Evolutionary conservation across 768 basidiomycete genomes (phyloP).

Genomic region (Crepidotus variabilis): DNA sequence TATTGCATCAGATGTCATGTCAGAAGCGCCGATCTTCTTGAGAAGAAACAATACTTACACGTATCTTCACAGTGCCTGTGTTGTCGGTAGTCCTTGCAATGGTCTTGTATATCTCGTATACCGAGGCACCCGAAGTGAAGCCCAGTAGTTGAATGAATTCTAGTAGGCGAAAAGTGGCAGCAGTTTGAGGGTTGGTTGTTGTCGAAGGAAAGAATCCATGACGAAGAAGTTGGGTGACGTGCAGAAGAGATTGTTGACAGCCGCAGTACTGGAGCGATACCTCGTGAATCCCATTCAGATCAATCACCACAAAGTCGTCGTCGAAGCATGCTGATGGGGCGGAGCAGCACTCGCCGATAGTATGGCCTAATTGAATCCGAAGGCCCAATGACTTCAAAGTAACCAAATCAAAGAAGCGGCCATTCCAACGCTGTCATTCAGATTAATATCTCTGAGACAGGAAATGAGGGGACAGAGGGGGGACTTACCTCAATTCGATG

Average conservation of each 20-base stretch:
- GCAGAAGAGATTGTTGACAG: slow-evolving; percentile 17
- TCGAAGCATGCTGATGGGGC: slow-evolving; percentile 4
- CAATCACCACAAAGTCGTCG: slow-evolving; percentile 27
- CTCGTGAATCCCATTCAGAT: slow-evolving; percentile 25
- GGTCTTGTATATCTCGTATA: slow-evolving; percentile 25
- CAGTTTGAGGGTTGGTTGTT: slow-evolving; percentile 19
- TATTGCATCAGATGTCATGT: no score
- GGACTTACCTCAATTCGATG: slow-evolving; percentile 19
- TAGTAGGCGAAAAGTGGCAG: slow-evolving; percentile 20
- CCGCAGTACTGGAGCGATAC: slow-evolving; percentile 28
- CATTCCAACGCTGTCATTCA: slow-evolving; percentile 17
- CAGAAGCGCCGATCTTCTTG: no score
- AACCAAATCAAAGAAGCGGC: slow-evolving; percentile 12
- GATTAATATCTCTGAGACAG: not conserved
- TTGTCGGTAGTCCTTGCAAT: slow-evolving; percentile 23
- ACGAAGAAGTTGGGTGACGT: slow-evolving; percentile 25
- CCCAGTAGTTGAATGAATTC: slow-evolving; percentile 22
- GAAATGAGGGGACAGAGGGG: not conserved
- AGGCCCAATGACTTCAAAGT: slow-evolving; percentile 21
- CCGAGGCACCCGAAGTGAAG: slow-evolving; percentile 24
- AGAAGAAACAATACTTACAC: slow-evolving; percentile 12
- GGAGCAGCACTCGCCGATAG: slow-evolving; percentile 10
- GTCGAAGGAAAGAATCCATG: slow-evolving; percentile 29
- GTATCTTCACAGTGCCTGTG: slow-evolving; percentile 11
- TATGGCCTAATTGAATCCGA: slow-evolving; percentile 25